These are phyloP conservation scores for Cicer arietinum DNA, from an alignment of 306 rosid genomes.

Conservation along the genomic window DNA sequence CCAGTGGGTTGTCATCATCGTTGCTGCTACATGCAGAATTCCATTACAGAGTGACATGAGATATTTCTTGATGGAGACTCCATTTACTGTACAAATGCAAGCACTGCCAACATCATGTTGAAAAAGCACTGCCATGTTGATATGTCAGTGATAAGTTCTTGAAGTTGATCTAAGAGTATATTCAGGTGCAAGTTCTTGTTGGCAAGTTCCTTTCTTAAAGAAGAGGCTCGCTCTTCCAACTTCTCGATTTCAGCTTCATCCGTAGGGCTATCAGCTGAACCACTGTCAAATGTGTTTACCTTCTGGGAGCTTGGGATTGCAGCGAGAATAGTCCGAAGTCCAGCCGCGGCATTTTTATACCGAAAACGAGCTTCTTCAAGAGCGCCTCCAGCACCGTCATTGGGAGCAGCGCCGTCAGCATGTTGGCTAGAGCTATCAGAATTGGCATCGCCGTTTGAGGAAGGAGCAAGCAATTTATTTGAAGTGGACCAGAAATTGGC, in stretches of 20 bases:
- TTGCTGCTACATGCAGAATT: slow-evolving; percentile 23
- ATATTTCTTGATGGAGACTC: slow-evolving; percentile 24
- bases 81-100: slow-evolving; percentile 36
- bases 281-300: slow-evolving; percentile 68
- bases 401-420: slow-evolving; percentile 48
- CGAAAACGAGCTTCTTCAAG: slow-evolving; percentile 86
- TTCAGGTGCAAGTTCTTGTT: slow-evolving; percentile 75
- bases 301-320: slow-evolving; percentile 78
- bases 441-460: slow-evolving; percentile 64
- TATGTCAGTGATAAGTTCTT: slow-evolving; percentile 80
- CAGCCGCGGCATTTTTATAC: slow-evolving; percentile 73
- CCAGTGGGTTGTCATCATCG: neutral
- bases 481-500: slow-evolving; percentile 39
- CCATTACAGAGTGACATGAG: slow-evolving; percentile 2
- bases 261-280: slow-evolving; percentile 57
- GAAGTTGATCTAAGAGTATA: slow-evolving; percentile 80
- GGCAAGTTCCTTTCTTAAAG: slow-evolving; percentile 79
- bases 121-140: slow-evolving; percentile 94
- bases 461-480: slow-evolving; percentile 20
- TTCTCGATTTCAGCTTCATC: slow-evolving; percentile 77
- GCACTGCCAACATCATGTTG: slow-evolving; percentile 49
- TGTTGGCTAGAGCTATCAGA: slow-evolving; percentile 64
- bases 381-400: slow-evolving; percentile 67
- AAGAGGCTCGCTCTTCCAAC: slow-evolving; percentile 72
- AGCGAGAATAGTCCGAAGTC: slow-evolving; percentile 69